These are phyloP conservation scores for Geranomyces michiganensis DNA, from an alignment of 192 early-diverging fungal genomes.

Conservation along the genomic window DNA sequence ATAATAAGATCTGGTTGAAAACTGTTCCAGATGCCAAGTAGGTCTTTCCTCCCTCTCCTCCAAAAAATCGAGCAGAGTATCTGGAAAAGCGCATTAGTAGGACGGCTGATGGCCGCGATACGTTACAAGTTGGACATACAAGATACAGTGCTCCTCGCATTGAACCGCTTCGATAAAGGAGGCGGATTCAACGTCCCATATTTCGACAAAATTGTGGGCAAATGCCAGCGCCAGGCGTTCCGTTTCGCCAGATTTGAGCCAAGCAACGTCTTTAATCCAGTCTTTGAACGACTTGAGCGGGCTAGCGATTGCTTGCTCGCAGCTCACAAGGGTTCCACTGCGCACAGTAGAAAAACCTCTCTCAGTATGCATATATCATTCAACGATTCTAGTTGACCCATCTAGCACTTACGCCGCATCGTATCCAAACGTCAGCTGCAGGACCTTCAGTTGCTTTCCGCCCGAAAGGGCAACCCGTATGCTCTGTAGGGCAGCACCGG, in stretches of 20 bases:
- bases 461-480: constrained; percentile 3
- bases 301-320: constrained; percentile 31
- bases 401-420: background rate
- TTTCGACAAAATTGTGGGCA: constrained; percentile 73
- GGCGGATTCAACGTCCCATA: constrained; percentile 48
- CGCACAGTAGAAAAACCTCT: background rate
- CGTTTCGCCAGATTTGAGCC: constrained; percentile 52
- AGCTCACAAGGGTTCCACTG: background rate
- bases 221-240: constrained; percentile 61
- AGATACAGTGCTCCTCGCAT: constrained; percentile 70
- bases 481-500: background rate
- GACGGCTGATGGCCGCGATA: too few relatives aligned
- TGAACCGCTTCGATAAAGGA: constrained; percentile 44
- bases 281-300: constrained; percentile 57
- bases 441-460: constrained; percentile 5
- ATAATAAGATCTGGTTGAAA: constrained; percentile 79
- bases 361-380: background rate
- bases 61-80: constrained; percentile 75
- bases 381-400: background rate
- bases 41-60: constrained; percentile 50
- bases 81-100: too few relatives aligned
- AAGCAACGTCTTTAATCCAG: constrained; percentile 81
- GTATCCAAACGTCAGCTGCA: background rate
- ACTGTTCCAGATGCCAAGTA: constrained; percentile 78
- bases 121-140: constrained; percentile 31